Base-by-base conservation (phyloP, 192 early-diverging fungal genomes). In the Entophlyctis helioformis region DNA sequence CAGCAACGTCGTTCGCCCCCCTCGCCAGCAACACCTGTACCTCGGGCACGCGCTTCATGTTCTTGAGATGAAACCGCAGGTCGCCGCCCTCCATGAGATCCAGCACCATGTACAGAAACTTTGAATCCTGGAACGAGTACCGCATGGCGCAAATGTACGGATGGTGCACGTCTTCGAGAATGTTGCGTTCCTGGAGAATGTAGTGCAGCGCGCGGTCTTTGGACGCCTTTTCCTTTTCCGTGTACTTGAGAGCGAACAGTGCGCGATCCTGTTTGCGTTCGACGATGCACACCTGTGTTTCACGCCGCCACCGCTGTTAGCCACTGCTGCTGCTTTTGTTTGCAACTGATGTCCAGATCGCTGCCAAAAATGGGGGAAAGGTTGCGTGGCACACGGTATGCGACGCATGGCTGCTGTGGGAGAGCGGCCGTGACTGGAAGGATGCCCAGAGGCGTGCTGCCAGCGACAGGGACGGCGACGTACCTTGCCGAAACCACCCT, bases 191-290 rank as follows among this genome's bases (percentile, higher is more conserved):
- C 34, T 87, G 83, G 25, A 97, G 73, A 28, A 93, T 86, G 56
- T 97, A 87, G 33, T 87, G 73, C 1, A 91, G 74, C 0, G 89
- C 83, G 43, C 79, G n/a, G n/a, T n/a, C n/a, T n/a, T n/a, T n/a
- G n/a, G n/a, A n/a, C n/a, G n/a, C n/a, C n/a, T 82, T 74, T 20
- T 68, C 71, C 69, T 97, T 97, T 71, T 85, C 88, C 68, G 95
- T 97, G 63, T 95, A 95, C 60, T 97, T 97, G 28, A 97, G 71
- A 8, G 93, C 93, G 37, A 84, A 97, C 15, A 78, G 60, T 40
- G 77, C 67, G 44, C 78, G 71, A 0, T 83, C 72, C 8, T 71
- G 63, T 57, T 82, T 85, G 54, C 90, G 86, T 57, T 93, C 80
- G 1, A 98, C 90, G 3, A 98, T 85, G 23, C 90, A 82, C 40